phyloP scores from a whole-genome alignment of 768 basidiomycete species.

The Rhizopogon sp. region DNA sequence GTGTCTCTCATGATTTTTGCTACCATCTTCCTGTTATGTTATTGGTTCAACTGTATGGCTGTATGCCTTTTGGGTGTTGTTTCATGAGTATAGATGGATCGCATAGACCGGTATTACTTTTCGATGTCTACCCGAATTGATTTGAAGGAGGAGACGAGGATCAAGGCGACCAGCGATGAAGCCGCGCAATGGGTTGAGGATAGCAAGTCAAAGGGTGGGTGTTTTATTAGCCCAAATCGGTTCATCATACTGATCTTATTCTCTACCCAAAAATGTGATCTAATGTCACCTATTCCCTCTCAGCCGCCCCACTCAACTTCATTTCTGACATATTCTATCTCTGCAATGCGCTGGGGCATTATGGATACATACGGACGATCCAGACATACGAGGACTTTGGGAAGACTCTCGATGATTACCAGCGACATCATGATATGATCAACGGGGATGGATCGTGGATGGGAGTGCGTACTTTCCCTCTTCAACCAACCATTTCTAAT shows the following conservation, averaged over 20 bases:
- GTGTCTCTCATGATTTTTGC: neutral
- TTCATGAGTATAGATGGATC: constrained; percentile 63
- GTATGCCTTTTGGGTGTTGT: neutral
- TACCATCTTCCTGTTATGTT: neutral
- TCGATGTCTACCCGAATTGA: constrained; percentile 68
- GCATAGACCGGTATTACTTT: constrained; percentile 83
- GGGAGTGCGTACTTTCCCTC: constrained; percentile 47
- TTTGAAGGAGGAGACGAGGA: constrained; percentile 85
- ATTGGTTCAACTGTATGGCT: neutral
- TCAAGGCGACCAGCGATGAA: constrained; percentile 89
- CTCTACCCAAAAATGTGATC: neutral
- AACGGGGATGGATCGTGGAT: constrained; percentile 72
- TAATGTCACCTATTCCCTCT: neutral
- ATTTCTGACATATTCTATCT: constrained; percentile 90
- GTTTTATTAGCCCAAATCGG: neutral
- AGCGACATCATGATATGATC: constrained; percentile 70
- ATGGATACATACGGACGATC: constrained; percentile 81
- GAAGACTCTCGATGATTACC: constrained; percentile 73
- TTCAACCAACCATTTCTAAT: neutral
- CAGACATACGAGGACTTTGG: constrained; percentile 67
- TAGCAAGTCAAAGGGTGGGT: constrained; percentile 42
- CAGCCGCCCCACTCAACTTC: constrained; percentile 78
- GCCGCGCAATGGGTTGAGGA: constrained; percentile 65
- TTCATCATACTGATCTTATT: neutral
- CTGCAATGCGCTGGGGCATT: constrained; percentile 81